These are phyloP conservation scores for Trypanosoma platydactyli DNA, from an alignment of 208 protist species.

Conservation along the genomic window DNA sequence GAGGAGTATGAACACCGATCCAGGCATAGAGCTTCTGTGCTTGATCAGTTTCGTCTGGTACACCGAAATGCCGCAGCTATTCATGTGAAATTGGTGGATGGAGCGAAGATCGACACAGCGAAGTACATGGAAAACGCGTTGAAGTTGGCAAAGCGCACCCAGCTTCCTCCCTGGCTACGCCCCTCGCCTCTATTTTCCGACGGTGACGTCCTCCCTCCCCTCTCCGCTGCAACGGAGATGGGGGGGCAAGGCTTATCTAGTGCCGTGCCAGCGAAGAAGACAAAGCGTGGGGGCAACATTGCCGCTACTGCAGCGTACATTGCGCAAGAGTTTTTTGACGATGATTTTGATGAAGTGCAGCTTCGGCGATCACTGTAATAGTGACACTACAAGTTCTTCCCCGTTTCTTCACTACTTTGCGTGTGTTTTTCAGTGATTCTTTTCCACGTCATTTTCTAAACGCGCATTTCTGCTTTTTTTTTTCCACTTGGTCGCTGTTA, in stretches of 20 bases:
- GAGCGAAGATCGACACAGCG: slow-evolving; percentile 44
- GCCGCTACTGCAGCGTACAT: slow-evolving; percentile 41
- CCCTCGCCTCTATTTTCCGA: slow-evolving; percentile 13
- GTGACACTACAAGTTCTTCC: background rate
- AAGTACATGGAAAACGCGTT: slow-evolving; percentile 41
- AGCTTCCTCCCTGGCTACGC: slow-evolving; percentile 83
- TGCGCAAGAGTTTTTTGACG: slow-evolving; percentile 53
- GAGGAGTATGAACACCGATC: slow-evolving; percentile 65
- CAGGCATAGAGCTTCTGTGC: slow-evolving; percentile 51
- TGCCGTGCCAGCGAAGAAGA: background rate
- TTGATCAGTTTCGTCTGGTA: slow-evolving; percentile 77
- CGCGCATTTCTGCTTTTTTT: slow-evolving; percentile 1
- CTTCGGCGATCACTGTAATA: slow-evolving; percentile 21
- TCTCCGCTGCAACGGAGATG: background rate
- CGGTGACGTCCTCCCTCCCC: background rate
- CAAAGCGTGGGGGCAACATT: slow-evolving; percentile 21
- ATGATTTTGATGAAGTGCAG: slow-evolving; percentile 64
- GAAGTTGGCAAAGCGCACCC: slow-evolving; percentile 72
- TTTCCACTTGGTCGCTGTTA: background rate
- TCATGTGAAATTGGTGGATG: slow-evolving; percentile 54
- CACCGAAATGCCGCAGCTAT: slow-evolving; percentile 70
- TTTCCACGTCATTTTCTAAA: no score
- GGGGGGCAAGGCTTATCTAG: background rate
- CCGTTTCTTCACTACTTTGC: slow-evolving; percentile 1
- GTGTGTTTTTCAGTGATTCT: no score